Percentiles rank a stretch among this genome's conserved stretches.
phyloP scores from a whole-genome alignment of 1,139 yeast genomes.

The Meyerozyma guilliermondii region DNA sequence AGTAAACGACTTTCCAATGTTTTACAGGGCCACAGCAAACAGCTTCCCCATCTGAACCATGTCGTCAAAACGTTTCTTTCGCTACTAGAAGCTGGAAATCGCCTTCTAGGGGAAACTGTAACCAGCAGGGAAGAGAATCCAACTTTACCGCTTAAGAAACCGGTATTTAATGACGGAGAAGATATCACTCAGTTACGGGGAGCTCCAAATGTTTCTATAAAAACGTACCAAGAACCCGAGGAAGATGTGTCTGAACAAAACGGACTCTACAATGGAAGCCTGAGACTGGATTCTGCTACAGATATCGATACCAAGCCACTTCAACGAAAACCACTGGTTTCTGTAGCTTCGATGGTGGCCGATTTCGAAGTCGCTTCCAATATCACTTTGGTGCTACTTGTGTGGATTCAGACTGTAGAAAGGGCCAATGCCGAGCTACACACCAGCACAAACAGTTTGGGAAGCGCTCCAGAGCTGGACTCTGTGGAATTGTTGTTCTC shows the following conservation, averaged over 20 bases:
- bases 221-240: background rate
- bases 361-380: background rate
- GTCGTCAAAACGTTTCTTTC: background rate
- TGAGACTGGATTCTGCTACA: background rate
- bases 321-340: background rate
- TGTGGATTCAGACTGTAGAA: background rate
- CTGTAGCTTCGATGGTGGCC: background rate
- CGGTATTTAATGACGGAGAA: background rate
- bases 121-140: background rate
- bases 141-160: background rate
- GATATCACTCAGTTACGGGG: constrained; percentile 1
- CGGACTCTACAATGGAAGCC: background rate
- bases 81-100: background rate
- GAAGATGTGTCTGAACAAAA: background rate
- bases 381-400: background rate
- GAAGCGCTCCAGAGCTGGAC: background rate
- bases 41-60: constrained; percentile 1
- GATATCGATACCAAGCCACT: background rate
- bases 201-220: background rate
- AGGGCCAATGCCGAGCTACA: background rate
- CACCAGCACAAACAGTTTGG: background rate
- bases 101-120: background rate
- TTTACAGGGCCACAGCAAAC: background rate
- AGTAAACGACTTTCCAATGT: background rate
- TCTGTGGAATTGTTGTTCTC: background rate